Evolutionary conservation across 768 basidiomycete genomes (phyloP).

Genomic region (Boletus eberwhitei): DNA sequence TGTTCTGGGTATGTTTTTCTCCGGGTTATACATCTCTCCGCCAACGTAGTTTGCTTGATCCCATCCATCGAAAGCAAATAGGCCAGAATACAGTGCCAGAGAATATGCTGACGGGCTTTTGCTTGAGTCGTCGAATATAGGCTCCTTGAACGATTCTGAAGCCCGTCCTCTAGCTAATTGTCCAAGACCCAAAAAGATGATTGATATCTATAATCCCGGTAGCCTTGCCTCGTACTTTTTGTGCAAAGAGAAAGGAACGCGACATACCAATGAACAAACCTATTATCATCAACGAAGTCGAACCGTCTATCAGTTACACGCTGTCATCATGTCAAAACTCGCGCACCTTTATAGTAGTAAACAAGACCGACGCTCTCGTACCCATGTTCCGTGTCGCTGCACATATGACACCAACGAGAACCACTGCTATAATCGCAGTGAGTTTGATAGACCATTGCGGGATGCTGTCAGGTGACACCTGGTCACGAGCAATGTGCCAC

Average conservation of each 20-base stretch:
- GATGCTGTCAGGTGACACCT: conserved; percentile 72
- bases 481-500: conserved; percentile 68
- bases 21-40: conserved; percentile 79
- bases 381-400: conserved; percentile 75
- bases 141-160: conserved; percentile 60
- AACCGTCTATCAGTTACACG: background rate
- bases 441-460: conserved; percentile 92
- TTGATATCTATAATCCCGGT: conserved; percentile 47
- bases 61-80: conserved; percentile 98
- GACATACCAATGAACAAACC: conserved; percentile 64
- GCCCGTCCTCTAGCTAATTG: conserved; percentile 69
- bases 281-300: conserved; percentile 21
- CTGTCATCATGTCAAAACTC: conserved; percentile 1
- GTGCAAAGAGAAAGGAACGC: background rate
- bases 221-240: background rate
- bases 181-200: conserved; percentile 76
- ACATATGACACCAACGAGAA: conserved; percentile 73
- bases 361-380: conserved; percentile 77
- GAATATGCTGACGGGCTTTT: conserved; percentile 82
- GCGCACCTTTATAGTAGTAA: conserved; percentile 80
- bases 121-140: conserved; percentile 73
- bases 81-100: conserved; percentile 89
- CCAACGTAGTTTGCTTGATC: conserved; percentile 90
- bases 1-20: conserved; percentile 82
- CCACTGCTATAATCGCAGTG: conserved; percentile 71